These are phyloP conservation scores for Teunomyces cretensis DNA, from an alignment of 805 yeast genomes.

Conservation along the genomic window DNA sequence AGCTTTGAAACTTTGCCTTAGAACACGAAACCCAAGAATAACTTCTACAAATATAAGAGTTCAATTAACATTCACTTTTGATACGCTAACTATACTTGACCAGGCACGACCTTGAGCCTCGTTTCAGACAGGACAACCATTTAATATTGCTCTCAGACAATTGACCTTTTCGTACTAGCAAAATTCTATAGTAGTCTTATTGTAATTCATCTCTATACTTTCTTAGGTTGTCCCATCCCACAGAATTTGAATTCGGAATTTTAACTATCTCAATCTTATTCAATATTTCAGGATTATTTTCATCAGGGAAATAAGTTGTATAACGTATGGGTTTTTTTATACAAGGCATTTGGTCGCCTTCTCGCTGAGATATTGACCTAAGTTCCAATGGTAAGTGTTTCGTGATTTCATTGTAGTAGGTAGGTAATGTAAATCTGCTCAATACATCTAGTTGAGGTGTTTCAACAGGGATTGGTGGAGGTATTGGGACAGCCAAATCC, in stretches of 20 bases:
- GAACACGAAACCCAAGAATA: neutral
- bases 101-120: conserved; percentile 1
- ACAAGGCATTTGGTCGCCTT: conserved; percentile 11
- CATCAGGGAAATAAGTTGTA: conserved; percentile 29
- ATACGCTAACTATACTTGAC: conserved; percentile 2
- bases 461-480: conserved; percentile 19
- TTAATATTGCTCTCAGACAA: too few relatives aligned
- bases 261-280: conserved; percentile 40
- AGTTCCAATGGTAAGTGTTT: conserved; percentile 32
- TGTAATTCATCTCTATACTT: conserved; percentile 22
- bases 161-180: neutral
- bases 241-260: conserved; percentile 41
- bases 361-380: conserved; percentile 6
- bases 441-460: conserved; percentile 21
- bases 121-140: neutral
- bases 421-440: conserved; percentile 34
- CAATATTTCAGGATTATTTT: conserved; percentile 30
- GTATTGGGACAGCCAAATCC: conserved; percentile 9
- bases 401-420: conserved; percentile 31
- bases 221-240: conserved; percentile 45
- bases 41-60: neutral
- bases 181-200: neutral
- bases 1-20: too few relatives aligned
- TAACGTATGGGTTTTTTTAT: conserved; percentile 37
- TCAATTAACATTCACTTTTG: neutral